These are phyloP conservation scores for Agroathelia rolfsii DNA, from an alignment of 1,284 basidiomycete species.

Conservation along the genomic window DNA sequence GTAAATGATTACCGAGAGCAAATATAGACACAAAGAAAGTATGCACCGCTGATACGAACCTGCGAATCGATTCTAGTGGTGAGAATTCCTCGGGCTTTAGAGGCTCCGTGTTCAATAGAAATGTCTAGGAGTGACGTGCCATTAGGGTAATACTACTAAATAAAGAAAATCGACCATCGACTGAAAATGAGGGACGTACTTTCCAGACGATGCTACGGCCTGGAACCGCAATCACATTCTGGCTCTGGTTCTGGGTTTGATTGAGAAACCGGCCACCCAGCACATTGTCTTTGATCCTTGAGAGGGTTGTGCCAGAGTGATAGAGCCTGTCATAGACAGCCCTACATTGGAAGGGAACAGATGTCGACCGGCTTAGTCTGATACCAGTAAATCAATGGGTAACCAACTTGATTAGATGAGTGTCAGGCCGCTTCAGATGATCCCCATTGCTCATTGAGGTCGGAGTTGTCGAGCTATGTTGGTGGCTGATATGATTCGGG, in stretches of 20 bases:
- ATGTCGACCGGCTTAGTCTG: too few relatives aligned
- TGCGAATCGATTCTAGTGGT: too few relatives aligned
- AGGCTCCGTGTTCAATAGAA: slow-evolving; percentile 47
- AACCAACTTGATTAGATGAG: too few relatives aligned
- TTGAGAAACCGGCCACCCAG: slow-evolving; percentile 32
- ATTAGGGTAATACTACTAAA: slow-evolving; percentile 5
- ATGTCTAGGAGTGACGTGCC: slow-evolving; percentile 34
- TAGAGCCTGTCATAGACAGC: slow-evolving; percentile 30
- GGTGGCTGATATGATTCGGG: too few relatives aligned
- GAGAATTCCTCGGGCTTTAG: slow-evolving; percentile 38
- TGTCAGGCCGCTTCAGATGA: too few relatives aligned
- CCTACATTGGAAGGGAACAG: slow-evolving; percentile 24
- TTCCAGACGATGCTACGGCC: slow-evolving; percentile 40
- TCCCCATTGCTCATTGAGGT: too few relatives aligned
- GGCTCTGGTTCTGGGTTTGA: too few relatives aligned
- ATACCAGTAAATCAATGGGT: too few relatives aligned
- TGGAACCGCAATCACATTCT: slow-evolving; percentile 24
- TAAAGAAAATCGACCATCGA: slow-evolving; percentile 10
- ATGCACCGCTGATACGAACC: too few relatives aligned
- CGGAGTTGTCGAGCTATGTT: too few relatives aligned
- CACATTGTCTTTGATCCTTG: slow-evolving; percentile 33
- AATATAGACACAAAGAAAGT: too few relatives aligned
- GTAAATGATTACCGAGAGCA: too few relatives aligned
- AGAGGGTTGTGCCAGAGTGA: slow-evolving; percentile 21
- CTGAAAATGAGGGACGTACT: slow-evolving; percentile 20